Evolutionary conservation across 2,329 filamentous ascomycete species (phyloP), one percentile per base, ranked within the genome.

Genomic region (Lachnellula subtilissima): DNA sequence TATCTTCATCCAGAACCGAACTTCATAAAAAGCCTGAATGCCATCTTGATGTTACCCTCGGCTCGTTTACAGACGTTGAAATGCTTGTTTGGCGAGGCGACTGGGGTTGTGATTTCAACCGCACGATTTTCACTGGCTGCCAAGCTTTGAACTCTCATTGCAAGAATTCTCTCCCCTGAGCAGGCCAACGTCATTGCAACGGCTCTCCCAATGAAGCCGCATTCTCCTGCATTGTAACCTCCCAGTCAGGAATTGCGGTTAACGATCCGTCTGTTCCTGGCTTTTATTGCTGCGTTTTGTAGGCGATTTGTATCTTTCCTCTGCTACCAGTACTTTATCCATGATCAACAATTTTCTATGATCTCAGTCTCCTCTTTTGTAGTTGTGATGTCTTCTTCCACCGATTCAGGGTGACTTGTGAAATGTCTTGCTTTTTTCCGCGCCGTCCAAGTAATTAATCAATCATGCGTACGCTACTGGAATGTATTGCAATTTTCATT

Each of bases 401-500:
- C 46, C 45, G 50, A 28, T 42, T 5, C 17, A 40, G 22, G 35
- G 4, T 7, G 42, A 19, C 19, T 52, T 15, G 42, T 35, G 8
- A 52, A 35, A 43, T 37, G 23, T 15, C 23, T 39, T 39, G 40
- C 15, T 22, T 42, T 15, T 46, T 45, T 40, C 19, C 15, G 39
- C 46, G 32, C n/a, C n/a, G 36, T 28, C 36, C 35, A n/a, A 46
- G 25, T 37, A 43, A 50, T 36, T 35, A 35, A 48, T 51, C 32
- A 23, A n/a, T 32, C n/a, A 64, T 64, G 62, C 61, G 49, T 47
- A 56, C 55, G 55, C 49, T 62, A 37, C 52, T 53, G 23, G 58
- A 53, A 28, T 50, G 37, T 40, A 15, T 36, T 43, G 19, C 54
- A 47, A 37, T 49, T 8, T 22, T 57, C 45, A 19, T 22, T 43